phyloP scores from a whole-genome alignment of 2,329 filamentous ascomycete genomes.

The Emergomyces africanus region DNA sequence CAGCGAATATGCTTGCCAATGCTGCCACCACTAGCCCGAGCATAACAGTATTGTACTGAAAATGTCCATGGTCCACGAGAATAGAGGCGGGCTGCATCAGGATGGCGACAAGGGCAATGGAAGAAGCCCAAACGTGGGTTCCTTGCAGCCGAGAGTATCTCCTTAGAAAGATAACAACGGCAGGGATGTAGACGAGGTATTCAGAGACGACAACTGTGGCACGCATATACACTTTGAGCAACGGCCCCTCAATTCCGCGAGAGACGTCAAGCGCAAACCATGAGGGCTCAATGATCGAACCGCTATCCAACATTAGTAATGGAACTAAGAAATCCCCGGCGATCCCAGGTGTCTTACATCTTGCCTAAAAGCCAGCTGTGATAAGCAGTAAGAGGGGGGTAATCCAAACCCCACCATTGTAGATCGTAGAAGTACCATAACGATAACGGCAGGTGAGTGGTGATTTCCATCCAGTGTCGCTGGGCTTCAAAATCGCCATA shows the following conservation, averaged over 20 bases:
- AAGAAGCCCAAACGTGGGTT: constrained; percentile 68
- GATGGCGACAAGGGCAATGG: constrained; percentile 76
- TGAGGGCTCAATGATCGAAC: constrained; percentile 58
- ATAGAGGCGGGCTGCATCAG: constrained; percentile 86
- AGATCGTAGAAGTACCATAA: constrained; percentile 98
- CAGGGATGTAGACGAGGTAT: constrained; percentile 79
- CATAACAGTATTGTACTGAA: constrained; percentile 99
- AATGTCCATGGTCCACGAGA: constrained; percentile 87
- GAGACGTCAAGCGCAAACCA: constrained; percentile 86
- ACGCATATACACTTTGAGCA: constrained; percentile 89
- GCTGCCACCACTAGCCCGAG: constrained; percentile 77
- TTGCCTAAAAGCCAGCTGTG: constrained; percentile 93
- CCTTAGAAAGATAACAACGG: constrained; percentile 71
- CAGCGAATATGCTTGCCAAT: constrained; percentile 78
- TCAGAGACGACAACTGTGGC: constrained; percentile 84
- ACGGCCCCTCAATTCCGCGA: constrained; percentile 64
- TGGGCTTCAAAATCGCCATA: constrained; percentile 97
- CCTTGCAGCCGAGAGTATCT: constrained; percentile 64
- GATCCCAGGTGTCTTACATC: constrained; percentile 41
- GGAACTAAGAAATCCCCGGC: not conserved
- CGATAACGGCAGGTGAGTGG: constrained; percentile 72
- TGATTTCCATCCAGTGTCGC: constrained; percentile 97
- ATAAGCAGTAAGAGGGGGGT: constrained; percentile 93
- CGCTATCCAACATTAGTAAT: constrained; percentile 32
- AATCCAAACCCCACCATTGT: constrained; percentile 96